phyloP scores from a whole-genome alignment of 2,329 filamentous ascomycete species.

The Beauveria varroae region DNA sequence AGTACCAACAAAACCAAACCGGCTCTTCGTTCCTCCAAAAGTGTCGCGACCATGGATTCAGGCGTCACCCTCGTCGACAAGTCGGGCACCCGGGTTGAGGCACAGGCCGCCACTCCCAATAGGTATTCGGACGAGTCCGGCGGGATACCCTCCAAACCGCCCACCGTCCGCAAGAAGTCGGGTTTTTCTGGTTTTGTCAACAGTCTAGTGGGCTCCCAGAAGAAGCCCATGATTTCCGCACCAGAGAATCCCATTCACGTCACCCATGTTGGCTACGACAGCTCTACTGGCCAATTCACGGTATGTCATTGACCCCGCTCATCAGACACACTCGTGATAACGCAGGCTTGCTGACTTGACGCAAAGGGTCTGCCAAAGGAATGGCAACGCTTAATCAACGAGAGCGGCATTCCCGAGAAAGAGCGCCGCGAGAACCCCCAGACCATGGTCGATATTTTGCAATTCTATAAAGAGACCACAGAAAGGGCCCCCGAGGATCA shows the following conservation, averaged over 20 bases:
- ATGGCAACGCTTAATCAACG: slow-evolving; percentile 93
- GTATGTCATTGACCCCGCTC: slow-evolving; percentile 44
- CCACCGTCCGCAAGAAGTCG: slow-evolving; percentile 70
- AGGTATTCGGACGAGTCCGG: slow-evolving; percentile 67
- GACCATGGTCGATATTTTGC: slow-evolving; percentile 90
- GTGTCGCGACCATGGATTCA: slow-evolving; percentile 33
- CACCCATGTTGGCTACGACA: slow-evolving; percentile 96
- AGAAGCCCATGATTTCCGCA: slow-evolving; percentile 90
- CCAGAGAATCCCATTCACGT: slow-evolving; percentile 97
- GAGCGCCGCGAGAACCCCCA: slow-evolving; percentile 94
- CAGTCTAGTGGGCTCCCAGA: slow-evolving; percentile 73
- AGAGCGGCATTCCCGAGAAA: slow-evolving; percentile 92
- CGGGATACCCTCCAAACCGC: slow-evolving; percentile 52
- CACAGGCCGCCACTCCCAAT: slow-evolving; percentile 44
- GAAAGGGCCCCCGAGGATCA: slow-evolving; percentile 74
- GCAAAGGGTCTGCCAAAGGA: slow-evolving; percentile 87
- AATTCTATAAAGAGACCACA: slow-evolving; percentile 93
- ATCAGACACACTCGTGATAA: slow-evolving; percentile 13
- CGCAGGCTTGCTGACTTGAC: slow-evolving; percentile 13
- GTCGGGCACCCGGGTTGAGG: slow-evolving; percentile 24
- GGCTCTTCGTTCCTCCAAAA: slow-evolving; percentile 56
- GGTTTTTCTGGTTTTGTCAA: slow-evolving; percentile 85
- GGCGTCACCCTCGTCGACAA: slow-evolving; percentile 22
- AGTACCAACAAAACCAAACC: slow-evolving; percentile 36
- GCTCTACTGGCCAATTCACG: slow-evolving; percentile 91